Percentiles rank a stretch among this genome's conserved stretches.
phyloP scores from a whole-genome alignment of 495 filamentous ascomycete genomes.

The Penicillium pulvis region DNA sequence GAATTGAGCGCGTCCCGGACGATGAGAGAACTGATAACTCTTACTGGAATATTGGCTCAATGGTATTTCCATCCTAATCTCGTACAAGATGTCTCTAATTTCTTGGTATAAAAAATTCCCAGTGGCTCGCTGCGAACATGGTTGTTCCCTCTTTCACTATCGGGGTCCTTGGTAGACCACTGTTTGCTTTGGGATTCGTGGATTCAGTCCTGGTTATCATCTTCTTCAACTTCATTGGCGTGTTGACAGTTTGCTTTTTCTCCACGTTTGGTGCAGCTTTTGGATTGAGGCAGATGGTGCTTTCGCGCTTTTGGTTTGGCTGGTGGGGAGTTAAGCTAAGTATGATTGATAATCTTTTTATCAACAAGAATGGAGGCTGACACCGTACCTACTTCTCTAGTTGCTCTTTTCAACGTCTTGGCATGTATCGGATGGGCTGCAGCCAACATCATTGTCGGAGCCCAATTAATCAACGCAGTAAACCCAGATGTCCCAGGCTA shows the following conservation, averaged over 20 bases:
- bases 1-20: conserved; percentile 39
- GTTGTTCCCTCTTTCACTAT: conserved; percentile 50
- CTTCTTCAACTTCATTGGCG: conserved; percentile 55
- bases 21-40: conserved; percentile 51
- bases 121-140: conserved; percentile 25
- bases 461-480: conserved; percentile 23
- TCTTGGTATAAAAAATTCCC: background rate
- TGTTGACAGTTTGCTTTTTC: conserved; percentile 52
- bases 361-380: conserved; percentile 46
- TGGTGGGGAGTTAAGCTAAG: conserved; percentile 32
- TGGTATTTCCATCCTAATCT: conserved; percentile 26
- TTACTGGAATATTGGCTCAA: conserved; percentile 44
- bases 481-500: conserved; percentile 43
- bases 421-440: conserved; percentile 25
- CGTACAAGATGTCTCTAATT: conserved; percentile 15
- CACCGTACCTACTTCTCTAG: conserved; percentile 23
- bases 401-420: conserved; percentile 50
- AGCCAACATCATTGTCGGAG: conserved; percentile 24
- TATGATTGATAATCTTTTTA: background rate
- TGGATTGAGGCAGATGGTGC: conserved; percentile 58
- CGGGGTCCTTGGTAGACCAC: conserved; percentile 53
- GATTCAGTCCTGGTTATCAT: conserved; percentile 53
- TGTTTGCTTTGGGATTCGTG: conserved; percentile 49
- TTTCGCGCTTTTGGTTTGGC: conserved; percentile 57
- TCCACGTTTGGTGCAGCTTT: conserved; percentile 52